Evolutionary conservation across 2,329 filamentous ascomycete genomes (phyloP).

Genomic region (Endocalyx cinctus): DNA sequence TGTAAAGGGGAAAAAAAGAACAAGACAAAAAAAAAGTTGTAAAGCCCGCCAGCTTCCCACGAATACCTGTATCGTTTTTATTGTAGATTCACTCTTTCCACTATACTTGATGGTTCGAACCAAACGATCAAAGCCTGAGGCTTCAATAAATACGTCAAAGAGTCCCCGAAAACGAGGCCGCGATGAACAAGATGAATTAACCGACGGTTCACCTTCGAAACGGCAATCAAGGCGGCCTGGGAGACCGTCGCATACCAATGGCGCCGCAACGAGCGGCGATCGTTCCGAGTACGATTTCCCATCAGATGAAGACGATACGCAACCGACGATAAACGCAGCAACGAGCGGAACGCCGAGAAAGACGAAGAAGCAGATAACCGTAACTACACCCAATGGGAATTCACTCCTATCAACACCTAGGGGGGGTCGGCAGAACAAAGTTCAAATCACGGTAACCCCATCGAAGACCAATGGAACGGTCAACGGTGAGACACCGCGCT

Average conservation of each 20-base stretch:
- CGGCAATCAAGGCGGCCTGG: slow-evolving; percentile 8
- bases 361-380: slow-evolving; percentile 7
- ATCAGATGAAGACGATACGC: slow-evolving; percentile 20
- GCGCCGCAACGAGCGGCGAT: slow-evolving; percentile 3
- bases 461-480: slow-evolving; percentile 17
- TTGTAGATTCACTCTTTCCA: background rate
- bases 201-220: slow-evolving; percentile 13
- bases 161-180: slow-evolving; percentile 18
- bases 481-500: slow-evolving; percentile 54
- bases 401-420: slow-evolving; percentile 16
- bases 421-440: slow-evolving; percentile 15
- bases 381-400: slow-evolving; percentile 7
- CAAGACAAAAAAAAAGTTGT: too few species aligned
- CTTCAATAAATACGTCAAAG: slow-evolving; percentile 8
- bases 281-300: slow-evolving; percentile 23
- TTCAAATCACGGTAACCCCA: slow-evolving; percentile 14
- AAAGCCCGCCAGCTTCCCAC: too few species aligned
- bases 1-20: too few species aligned
- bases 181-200: slow-evolving; percentile 11
- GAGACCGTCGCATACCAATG: slow-evolving; percentile 2
- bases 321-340: background rate
- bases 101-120: slow-evolving; percentile 19
- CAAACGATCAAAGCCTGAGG: slow-evolving; percentile 14
- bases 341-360: slow-evolving; percentile 17
- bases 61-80: too few species aligned